These are phyloP conservation scores for Alopecurus myosuroides DNA, from an alignment of 176 grass and related monocot genomes.

Conservation along the genomic window DNA sequence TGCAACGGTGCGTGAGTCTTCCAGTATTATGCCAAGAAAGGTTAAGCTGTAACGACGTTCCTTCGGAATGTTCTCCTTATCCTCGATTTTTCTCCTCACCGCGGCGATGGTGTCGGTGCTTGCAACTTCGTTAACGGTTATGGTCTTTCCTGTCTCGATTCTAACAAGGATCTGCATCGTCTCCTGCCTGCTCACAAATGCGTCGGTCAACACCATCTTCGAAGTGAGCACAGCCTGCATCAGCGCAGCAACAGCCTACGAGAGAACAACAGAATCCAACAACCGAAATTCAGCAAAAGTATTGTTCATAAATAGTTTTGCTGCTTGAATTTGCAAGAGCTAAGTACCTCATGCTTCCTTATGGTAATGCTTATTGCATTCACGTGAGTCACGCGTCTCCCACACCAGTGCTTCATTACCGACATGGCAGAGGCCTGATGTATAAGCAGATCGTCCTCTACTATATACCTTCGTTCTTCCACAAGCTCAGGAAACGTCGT, in stretches of 20 bases:
- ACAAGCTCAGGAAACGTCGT: not conserved
- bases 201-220: not conserved
- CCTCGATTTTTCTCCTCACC: too few relatives aligned
- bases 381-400: too few relatives aligned
- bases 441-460: not conserved
- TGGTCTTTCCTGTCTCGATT: not conserved
- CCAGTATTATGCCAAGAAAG: too few relatives aligned
- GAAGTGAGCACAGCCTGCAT: not conserved
- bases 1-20: too few relatives aligned
- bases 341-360: not conserved
- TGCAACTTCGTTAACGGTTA: too few relatives aligned
- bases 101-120: too few relatives aligned
- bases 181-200: not conserved
- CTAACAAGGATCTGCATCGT: not conserved
- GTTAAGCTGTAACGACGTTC: too few relatives aligned
- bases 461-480: not conserved
- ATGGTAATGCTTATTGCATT: not conserved
- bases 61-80: too few relatives aligned
- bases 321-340: not conserved
- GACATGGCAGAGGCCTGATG: too few relatives aligned
- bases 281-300: not conserved
- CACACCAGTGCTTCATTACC: too few relatives aligned
- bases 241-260: not conserved
- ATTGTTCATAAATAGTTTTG: not conserved
- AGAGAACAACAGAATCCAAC: not conserved